Evolutionary conservation across 805 yeast genomes (phyloP).

Genomic region (Lipomyces lipofer): DNA sequence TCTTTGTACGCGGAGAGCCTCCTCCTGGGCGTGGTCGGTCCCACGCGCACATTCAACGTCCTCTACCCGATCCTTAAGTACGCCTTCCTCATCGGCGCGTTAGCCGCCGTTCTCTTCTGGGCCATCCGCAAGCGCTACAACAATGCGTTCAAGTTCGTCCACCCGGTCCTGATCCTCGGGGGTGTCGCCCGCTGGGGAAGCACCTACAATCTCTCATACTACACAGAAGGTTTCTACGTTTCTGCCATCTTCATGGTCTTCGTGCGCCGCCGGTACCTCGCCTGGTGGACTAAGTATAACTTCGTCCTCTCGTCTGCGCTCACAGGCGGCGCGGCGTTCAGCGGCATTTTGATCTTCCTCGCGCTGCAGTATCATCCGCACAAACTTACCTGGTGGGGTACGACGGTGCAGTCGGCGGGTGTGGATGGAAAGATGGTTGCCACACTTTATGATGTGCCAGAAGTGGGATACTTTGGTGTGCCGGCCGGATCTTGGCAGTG

Average conservation of each 20-base stretch:
- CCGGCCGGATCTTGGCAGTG: slow-evolving; percentile 37
- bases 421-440: slow-evolving; percentile 21
- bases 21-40: slow-evolving; percentile 35
- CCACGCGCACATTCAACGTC: slow-evolving; percentile 30
- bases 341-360: slow-evolving; percentile 61
- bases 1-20: slow-evolving; percentile 33
- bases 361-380: slow-evolving; percentile 45
- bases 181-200: slow-evolving; percentile 28
- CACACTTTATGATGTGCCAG: slow-evolving; percentile 11
- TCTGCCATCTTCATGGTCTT: slow-evolving; percentile 59
- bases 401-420: slow-evolving; percentile 35
- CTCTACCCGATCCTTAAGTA: slow-evolving; percentile 31
- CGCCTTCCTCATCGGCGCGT: slow-evolving; percentile 33
- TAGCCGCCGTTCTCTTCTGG: slow-evolving; percentile 24
- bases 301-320: slow-evolving; percentile 65
- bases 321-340: slow-evolving; percentile 65
- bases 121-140: slow-evolving; percentile 12
- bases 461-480: slow-evolving; percentile 33
- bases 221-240: slow-evolving; percentile 44
- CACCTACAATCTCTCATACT: slow-evolving; percentile 33
- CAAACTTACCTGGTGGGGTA: slow-evolving; percentile 60
- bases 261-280: slow-evolving; percentile 54
- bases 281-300: slow-evolving; percentile 78
- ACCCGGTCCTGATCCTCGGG: slow-evolving; percentile 31
- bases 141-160: slow-evolving; percentile 17